Evolutionary conservation across 495 filamentous ascomycete genomes (phyloP).

Genomic region (Penicillium herquei): DNA sequence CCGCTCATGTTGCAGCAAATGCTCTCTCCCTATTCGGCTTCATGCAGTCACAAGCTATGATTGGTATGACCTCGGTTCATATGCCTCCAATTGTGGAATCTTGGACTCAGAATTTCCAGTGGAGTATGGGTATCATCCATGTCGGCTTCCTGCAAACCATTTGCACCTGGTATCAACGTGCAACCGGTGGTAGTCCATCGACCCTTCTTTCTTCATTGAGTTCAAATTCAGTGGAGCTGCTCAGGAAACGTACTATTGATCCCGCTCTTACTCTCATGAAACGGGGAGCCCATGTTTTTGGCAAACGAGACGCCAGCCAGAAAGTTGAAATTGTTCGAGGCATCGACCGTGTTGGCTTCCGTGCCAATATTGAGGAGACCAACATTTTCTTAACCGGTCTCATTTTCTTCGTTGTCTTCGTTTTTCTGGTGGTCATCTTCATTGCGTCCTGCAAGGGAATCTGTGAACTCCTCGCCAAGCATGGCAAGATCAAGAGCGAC

Average conservation of each 20-base stretch:
- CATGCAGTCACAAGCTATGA: conserved; percentile 95
- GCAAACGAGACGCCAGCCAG: conserved; percentile 36
- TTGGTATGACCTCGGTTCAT: conserved; percentile 81
- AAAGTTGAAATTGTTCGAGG: conserved; percentile 72
- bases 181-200: conserved; percentile 86
- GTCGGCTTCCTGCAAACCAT: conserved; percentile 85
- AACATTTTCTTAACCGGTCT: conserved; percentile 95
- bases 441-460: conserved; percentile 78
- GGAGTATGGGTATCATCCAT: conserved; percentile 96
- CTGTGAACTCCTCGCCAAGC: conserved; percentile 70
- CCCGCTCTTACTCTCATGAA: conserved; percentile 40
- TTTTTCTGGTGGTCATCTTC: conserved; percentile 65
- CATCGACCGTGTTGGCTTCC: conserved; percentile 88
- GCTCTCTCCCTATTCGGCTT: conserved; percentile 90
- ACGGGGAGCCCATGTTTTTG: conserved; percentile 22
- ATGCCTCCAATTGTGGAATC: conserved; percentile 87
- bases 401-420: conserved; percentile 84
- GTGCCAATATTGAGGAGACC: conserved; percentile 78
- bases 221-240: conserved; percentile 77
- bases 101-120: conserved; percentile 98
- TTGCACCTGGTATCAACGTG: conserved; percentile 92
- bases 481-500: conserved; percentile 78
- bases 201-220: conserved; percentile 72
- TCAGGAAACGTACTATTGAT: conserved; percentile 49
- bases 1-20: conserved; percentile 92